phyloP scores from a whole-genome alignment of 345 rosid genomes.

The Luvunga scandens region DNA sequence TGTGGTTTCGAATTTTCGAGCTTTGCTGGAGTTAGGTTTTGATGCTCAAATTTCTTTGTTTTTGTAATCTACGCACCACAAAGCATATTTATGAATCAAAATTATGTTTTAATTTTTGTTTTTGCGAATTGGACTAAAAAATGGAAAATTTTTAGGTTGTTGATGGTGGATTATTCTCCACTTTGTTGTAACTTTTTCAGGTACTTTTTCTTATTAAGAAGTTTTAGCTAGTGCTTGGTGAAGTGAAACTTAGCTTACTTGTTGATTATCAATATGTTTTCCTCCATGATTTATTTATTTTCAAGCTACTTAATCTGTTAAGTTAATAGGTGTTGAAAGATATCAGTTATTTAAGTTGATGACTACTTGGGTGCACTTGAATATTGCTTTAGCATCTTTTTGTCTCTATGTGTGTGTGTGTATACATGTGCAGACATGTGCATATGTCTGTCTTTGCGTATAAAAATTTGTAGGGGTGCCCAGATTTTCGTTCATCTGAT shows the following conservation, averaged over 20 bases:
- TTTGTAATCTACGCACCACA: not conserved
- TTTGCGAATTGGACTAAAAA: not conserved
- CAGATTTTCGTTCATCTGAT: not conserved
- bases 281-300: not conserved
- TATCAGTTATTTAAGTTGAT: not conserved
- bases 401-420: not conserved
- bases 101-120: not conserved
- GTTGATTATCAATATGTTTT: not conserved
- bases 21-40: too few relatives aligned
- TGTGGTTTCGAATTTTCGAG: too few relatives aligned
- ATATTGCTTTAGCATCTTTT: not conserved
- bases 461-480: not conserved
- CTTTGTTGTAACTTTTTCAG: not conserved
- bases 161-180: not conserved
- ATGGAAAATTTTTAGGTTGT: not conserved
- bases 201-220: not conserved
- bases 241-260: not conserved
- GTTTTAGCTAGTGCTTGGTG: not conserved
- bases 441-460: not conserved
- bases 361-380: not conserved
- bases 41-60: too few relatives aligned
- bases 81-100: not conserved
- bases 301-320: not conserved
- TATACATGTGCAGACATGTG: too few relatives aligned
- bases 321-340: not conserved